phyloP scores from a whole-genome alignment of 495 filamentous ascomycete genomes.

The Aspergillus bertholletiae region DNA sequence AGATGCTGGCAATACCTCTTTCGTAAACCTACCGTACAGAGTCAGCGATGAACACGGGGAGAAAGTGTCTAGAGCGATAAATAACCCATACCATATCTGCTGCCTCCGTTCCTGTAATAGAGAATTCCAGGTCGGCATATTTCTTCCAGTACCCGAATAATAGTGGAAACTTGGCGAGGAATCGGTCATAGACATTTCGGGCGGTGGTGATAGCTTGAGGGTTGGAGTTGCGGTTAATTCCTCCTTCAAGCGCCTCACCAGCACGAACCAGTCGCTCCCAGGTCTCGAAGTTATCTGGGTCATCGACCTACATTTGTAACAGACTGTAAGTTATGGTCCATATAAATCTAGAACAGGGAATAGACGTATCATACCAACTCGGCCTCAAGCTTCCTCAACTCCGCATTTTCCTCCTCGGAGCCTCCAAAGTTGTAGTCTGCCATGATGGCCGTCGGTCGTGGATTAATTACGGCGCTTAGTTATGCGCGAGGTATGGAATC shows the following conservation, averaged over 20 bases:
- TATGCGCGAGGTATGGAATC: neutral
- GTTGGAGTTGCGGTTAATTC: slow-evolving; percentile 93
- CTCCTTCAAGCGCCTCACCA: slow-evolving; percentile 82
- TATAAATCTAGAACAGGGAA: neutral
- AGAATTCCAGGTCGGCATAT: slow-evolving; percentile 97
- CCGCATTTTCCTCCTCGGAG: slow-evolving; percentile 80
- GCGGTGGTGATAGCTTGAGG: slow-evolving; percentile 86
- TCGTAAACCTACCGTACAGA: slow-evolving; percentile 78
- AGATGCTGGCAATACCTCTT: slow-evolving; percentile 88
- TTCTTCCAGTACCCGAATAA: slow-evolving; percentile 99
- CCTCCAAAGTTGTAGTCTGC: slow-evolving; percentile 67
- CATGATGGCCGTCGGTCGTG: slow-evolving; percentile 29
- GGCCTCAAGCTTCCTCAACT: slow-evolving; percentile 71
- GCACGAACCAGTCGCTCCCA: slow-evolving; percentile 91
- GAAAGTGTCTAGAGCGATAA: neutral
- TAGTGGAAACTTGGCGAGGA: slow-evolving; percentile 92
- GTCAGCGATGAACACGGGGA: neutral
- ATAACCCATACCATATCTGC: slow-evolving; percentile 79
- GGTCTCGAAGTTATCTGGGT: slow-evolving; percentile 87
- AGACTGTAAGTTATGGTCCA: slow-evolving; percentile 4
- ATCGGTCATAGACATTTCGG: slow-evolving; percentile 82
- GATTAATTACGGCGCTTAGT: neutral
- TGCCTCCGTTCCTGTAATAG: slow-evolving; percentile 92
- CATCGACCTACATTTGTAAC: slow-evolving; percentile 45
- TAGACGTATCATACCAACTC: slow-evolving; percentile 60